phyloP scores from a whole-genome alignment of 192 early-diverging fungal species.

The Geranomyces variabilis region DNA sequence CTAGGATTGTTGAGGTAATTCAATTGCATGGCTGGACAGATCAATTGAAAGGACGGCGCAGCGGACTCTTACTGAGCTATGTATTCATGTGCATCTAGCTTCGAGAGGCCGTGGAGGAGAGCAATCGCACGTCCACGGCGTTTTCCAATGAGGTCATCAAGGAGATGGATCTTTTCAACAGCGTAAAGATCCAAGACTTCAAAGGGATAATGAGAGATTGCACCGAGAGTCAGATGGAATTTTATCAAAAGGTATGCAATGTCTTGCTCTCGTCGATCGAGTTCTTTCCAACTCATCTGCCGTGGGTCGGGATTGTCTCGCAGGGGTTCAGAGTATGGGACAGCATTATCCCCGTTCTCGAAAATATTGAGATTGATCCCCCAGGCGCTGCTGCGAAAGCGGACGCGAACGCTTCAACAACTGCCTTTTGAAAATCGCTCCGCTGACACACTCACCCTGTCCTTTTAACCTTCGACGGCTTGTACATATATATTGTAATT shows the following conservation, averaged over 20 bases:
- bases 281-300: neutral
- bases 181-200: slow-evolving; percentile 79
- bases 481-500: too few relatives aligned
- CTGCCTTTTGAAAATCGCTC: too few relatives aligned
- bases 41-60: too few relatives aligned
- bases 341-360: slow-evolving; percentile 79
- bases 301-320: neutral
- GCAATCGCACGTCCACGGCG: slow-evolving; percentile 66
- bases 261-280: too few relatives aligned
- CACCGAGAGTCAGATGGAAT: slow-evolving; percentile 81
- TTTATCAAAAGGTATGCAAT: slow-evolving; percentile 75
- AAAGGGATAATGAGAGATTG: slow-evolving; percentile 75
- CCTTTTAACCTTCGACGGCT: too few relatives aligned
- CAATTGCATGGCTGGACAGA: too few relatives aligned
- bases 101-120: slow-evolving; percentile 76
- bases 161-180: slow-evolving; percentile 84
- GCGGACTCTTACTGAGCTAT: neutral
- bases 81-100: slow-evolving; percentile 56
- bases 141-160: slow-evolving; percentile 80
- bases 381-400: neutral
- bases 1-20: slow-evolving; percentile 75
- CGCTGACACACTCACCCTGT: too few relatives aligned
- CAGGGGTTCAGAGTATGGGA: slow-evolving; percentile 78
- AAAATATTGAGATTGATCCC: slow-evolving; percentile 43
- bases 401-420: too few relatives aligned